Base-by-base conservation (phyloP, 1,284 basidiomycete genomes). In the Ceratobasidium sp. region DNA sequence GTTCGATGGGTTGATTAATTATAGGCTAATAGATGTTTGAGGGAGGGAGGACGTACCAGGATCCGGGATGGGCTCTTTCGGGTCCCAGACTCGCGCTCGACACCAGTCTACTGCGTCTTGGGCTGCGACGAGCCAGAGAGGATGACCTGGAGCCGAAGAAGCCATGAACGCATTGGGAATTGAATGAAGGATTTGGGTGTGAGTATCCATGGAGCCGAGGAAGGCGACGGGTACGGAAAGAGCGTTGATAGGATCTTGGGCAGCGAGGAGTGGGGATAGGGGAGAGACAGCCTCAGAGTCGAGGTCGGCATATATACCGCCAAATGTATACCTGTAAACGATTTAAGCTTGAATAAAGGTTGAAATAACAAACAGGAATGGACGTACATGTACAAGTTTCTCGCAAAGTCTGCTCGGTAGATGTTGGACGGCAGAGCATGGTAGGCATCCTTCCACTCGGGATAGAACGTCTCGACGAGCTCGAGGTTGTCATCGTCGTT, bases 281-380 rank as follows among this genome's bases (percentile, higher is more conserved):
- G 64, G 64, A 11, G 64, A 22, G 15, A 67, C 11, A 41, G 64
- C 64, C 33, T 54, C 48, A 5, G 64, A 54, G 50, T 67, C 31
- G 29, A 67, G 48, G 27, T 67, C 64, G 31, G 64, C 64, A 19
- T 67, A 67, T 54, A 67, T 65, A n/a, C 63, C 63, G 11, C 63
- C 63, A 65, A 65, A 65, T 2, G 45, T 31, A 33, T 67, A 67
- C 64, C 64, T 67, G 33, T 27, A 50, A 14, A 6, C 54, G 62
- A 17, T 14, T 51, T 15, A 4, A 65, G 31, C 9, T 65, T 27
- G n/a, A 47, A 47, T 33, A 33, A 19, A 6, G 29, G 6, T 4
- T 17, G n/a, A 19, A 22, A 17, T 17, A 31, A 36, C 19, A 33
- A 17, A 14, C 19, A 33, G 19, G 15, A 7, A 17, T 15, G 15